Base-by-base conservation (phyloP, 2,329 filamentous ascomycete genomes). In the Polychaeton citri region DNA sequence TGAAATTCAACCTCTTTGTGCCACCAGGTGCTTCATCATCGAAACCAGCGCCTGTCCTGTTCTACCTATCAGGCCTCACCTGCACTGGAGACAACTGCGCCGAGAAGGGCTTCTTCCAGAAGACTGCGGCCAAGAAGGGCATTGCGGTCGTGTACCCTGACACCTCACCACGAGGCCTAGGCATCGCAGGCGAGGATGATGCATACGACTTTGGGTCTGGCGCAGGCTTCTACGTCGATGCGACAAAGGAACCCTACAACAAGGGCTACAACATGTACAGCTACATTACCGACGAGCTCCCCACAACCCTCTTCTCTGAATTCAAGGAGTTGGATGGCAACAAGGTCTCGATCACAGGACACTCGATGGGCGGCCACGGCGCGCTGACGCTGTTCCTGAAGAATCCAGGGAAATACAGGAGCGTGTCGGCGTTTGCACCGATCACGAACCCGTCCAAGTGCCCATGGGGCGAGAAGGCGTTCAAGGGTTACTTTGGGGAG, bases 331-430 rank as follows among this genome's bases (percentile, higher is more conserved):
- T 98, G 19, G 88, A 96, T 58, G 53, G 60, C 0, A 61, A 52
- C 19, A 71, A 79, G 28, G 76, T 95, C 37, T 81, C 79, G 59
- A 90, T 98, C 52, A 84, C 83, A 28, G 90, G 90, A 5, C 90
- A 98, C 65, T 87, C 79, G 51, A 98, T 98, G 90, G 90, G 90
- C 47, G 90, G 90, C 0, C 90, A 98, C 61, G 90, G 90, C 43
- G 90, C 90, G 31, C 67, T 98, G 49, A 94, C 87, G 32, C 64
- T 96, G 49, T 96, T 82, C 67, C 71, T 98, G 35, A 88, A 84
- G 66, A 81, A 96, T 63, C 87, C 90, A 0, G 85, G 82, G 44
- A 76, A 74, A 65, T 98, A 93, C 69, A 81, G 79, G 65, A 84
- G 77, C 45, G 85, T 90, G 38, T 87, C 80, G 43, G 88, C 88